Evolutionary conservation across 2,329 filamentous ascomycete genomes (phyloP), one percentile per base, ranked within the genome.

Genomic region (Epichloe sp.): DNA sequence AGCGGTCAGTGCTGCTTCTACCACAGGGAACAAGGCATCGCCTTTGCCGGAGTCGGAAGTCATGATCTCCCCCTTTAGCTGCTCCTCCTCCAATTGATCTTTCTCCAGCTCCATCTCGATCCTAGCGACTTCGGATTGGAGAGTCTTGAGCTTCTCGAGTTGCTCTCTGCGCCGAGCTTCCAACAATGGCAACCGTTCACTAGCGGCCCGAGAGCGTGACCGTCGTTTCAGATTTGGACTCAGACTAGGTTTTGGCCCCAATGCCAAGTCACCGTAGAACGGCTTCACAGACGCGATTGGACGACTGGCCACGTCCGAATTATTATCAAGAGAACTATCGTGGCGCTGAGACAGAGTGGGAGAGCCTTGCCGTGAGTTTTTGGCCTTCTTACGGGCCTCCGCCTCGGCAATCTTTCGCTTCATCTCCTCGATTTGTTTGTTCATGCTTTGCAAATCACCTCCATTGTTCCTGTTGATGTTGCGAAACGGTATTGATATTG

Each of bases 381-480:
- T 73, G 45, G 67, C 65, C 57, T 70, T 75, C 59, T 74, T 74
- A 57, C 73, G 76, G 10, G 77, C 77, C 61, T 82, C 78, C 15
- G 75, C 75, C 57, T 79, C 73, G 2, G 77, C 77, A 58, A 82
- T 81, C 56, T 68, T 75, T 36, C 70, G 69, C 60, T 78, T 81
- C 68, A 83, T 76, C 49, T 76, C 72, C 57, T 82, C 76, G 35
- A 85, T 84, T 55, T 77, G 72, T 51, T 73, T 75, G 55, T 78
- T 74, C 65, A 79, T 79, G 40, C 65, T 68, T 44, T 71, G 66
- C 21, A 80, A 60, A 52, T 76, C 68, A 60, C 62, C 63, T 26
- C 66, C 59, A 49, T 67, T 62, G 36, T 59, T 59, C 51, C 67
- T 55, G 60, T 65, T 58, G 52, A 63, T 52, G 56, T 65, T 34